Evolutionary conservation across 805 yeast genomes (phyloP).

Genomic region (Metschnikowia borealis): DNA sequence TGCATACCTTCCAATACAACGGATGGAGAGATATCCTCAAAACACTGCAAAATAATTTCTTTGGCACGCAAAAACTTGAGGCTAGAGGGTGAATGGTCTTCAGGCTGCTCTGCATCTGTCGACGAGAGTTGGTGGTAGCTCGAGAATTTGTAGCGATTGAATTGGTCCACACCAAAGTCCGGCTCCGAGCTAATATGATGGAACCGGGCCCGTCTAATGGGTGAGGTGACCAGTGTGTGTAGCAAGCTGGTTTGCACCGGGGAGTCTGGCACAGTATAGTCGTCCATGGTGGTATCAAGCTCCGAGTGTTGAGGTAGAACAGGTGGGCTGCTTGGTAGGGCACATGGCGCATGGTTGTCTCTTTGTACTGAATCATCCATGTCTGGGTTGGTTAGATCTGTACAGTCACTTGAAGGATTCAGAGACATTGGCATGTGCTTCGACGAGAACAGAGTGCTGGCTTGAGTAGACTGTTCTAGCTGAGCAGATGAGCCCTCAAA

Average conservation of each 20-base stretch:
- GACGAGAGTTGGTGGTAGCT: slow-evolving; percentile 27
- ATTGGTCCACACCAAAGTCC: slow-evolving; percentile 50
- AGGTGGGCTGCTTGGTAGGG: slow-evolving; percentile 39
- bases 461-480: neutral
- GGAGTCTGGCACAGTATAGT: slow-evolving; percentile 25
- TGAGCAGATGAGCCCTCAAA: slow-evolving; percentile 1
- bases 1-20: slow-evolving; percentile 47
- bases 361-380: neutral
- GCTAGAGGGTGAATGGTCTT: slow-evolving; percentile 5
- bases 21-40: slow-evolving; percentile 45
- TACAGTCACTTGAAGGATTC: neutral
- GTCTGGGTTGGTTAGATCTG: slow-evolving; percentile 10
- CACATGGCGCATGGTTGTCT: neutral
- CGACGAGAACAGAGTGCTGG: neutral
- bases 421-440: neutral
- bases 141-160: slow-evolving; percentile 36
- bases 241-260: slow-evolving; percentile 17
- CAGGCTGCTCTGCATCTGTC: slow-evolving; percentile 26
- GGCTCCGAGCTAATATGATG: slow-evolving; percentile 31
- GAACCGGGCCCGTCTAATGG: neutral
- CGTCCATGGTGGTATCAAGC: slow-evolving; percentile 25
- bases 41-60: slow-evolving; percentile 39
- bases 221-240: slow-evolving; percentile 6
- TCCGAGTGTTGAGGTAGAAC: slow-evolving; percentile 31
- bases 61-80: slow-evolving; percentile 29